Percentiles rank a stretch among this genome's conserved stretches.
These are phyloP conservation scores for Podospora anserina DNA, from an alignment of 495 filamentous ascomycete genomes.

Conservation along the genomic window DNA sequence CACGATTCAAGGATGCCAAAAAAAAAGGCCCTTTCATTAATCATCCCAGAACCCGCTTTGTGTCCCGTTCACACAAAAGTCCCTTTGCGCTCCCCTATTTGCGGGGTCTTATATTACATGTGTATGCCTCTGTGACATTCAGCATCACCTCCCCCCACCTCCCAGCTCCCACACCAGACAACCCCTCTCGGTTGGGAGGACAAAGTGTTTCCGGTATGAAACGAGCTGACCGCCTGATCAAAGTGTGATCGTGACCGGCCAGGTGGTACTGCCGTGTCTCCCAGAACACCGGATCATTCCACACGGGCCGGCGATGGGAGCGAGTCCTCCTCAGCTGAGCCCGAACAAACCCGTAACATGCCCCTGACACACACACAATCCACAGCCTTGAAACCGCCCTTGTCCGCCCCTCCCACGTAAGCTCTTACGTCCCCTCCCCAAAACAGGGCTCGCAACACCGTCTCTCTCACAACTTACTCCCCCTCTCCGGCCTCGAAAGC, in stretches of 20 bases:
- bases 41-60: background rate
- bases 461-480: conserved; percentile 16
- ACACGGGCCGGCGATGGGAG: background rate
- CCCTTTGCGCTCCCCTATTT: background rate
- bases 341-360: background rate
- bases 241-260: conserved; percentile 1
- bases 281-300: background rate
- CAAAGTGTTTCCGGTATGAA: background rate
- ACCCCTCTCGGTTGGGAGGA: background rate
- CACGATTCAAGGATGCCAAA: too few relatives aligned
- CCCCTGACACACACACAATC: background rate
- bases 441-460: background rate
- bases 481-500: conserved; percentile 2
- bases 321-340: background rate
- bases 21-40: background rate
- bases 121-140: background rate
- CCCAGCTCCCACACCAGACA: background rate
- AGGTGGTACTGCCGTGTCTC: background rate
- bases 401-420: background rate
- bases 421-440: background rate
- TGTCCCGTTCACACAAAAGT: background rate
- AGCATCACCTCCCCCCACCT: background rate
- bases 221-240: background rate
- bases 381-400: background rate
- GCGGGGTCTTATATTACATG: background rate